Base-by-base conservation (phyloP, 192 early-diverging fungal species). In the Backusella sp. region DNA sequence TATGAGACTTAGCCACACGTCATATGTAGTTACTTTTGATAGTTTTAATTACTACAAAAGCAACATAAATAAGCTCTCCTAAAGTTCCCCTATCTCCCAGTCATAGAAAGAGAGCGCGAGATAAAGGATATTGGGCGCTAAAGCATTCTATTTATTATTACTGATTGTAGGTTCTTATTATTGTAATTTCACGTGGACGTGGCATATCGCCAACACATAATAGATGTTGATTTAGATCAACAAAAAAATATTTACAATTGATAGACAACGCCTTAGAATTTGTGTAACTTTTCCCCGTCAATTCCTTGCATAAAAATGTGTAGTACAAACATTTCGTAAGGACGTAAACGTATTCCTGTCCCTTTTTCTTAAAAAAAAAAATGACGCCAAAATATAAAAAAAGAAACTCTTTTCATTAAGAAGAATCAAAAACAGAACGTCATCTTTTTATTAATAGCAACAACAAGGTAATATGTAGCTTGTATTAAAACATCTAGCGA, bases 261-360 rank as follows among this genome's bases (percentile, higher is more conserved):
- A 59, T 23, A 59, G 23, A 59, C n/a, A 59, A 59, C 23, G 11
- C 53, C 53, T 26, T 3, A 59, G 23, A 59, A 8, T 23, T 59
- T 3, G 53, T 59, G 53, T 59, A 59, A 59, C 53, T 11, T 6
- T 2, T 0, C 6, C 52, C 52, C 52, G 8, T 53, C 52, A 26
- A 59, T 59, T 59, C 53, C 53, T 59, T 59, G 21, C 53, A 59
- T 59, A 59, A 59, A 59, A 59, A 59, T 21, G 53, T 23, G 53
- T 26, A 23, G 23, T 59, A 59, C 53, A 59, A 59, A 26, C n/a
- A 21, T 11, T 59, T 59, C 7, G 8, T 23, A 23, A 9, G 11
- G 21, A 8, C 53, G 9, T 59, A 12, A 59, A 26, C 19, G 46
- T 49, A 21, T 49, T 49, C 53, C 21, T 59, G 53, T 26, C 11